These are phyloP conservation scores for Ophiostoma ulmi DNA, from an alignment of 2,329 filamentous ascomycete species.

Conservation along the genomic window DNA sequence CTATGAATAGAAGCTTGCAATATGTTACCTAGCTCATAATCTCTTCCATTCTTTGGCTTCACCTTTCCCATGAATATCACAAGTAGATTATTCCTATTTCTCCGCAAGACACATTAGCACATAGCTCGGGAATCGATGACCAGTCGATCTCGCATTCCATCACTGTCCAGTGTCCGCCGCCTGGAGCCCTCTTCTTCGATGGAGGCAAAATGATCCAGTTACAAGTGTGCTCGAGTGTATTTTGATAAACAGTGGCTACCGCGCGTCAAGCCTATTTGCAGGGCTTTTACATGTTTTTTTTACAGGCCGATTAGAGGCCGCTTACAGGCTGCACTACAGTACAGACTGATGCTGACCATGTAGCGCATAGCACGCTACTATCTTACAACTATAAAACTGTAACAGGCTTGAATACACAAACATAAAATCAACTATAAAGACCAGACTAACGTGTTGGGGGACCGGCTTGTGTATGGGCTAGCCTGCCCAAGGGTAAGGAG, in stretches of 20 bases:
- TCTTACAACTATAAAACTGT: neutral
- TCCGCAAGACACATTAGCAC: neutral
- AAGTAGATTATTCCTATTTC: constrained; percentile 1
- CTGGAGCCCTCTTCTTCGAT: neutral
- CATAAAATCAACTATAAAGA: neutral
- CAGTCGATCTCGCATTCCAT: neutral
- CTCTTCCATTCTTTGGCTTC: neutral
- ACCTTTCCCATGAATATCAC: neutral
- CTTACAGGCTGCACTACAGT: neutral
- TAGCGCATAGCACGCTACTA: neutral
- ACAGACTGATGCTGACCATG: neutral
- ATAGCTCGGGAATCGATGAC: neutral
- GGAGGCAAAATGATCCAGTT: too few relatives aligned
- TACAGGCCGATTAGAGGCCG: neutral
- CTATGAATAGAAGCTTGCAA: neutral
- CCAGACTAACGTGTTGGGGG: neutral
- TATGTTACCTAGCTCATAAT: neutral
- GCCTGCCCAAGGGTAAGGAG: neutral
- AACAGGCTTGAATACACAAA: neutral
- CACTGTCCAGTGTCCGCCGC: neutral
- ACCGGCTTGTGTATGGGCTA: neutral
- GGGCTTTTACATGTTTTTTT: too few relatives aligned
- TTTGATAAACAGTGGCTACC: too few relatives aligned
- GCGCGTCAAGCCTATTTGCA: neutral
- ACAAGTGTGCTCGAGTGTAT: too few relatives aligned